Evolutionary conservation across 768 basidiomycete species (phyloP), one percentile per base, ranked within the genome.

Genomic region (Pleurotus eryngii): DNA sequence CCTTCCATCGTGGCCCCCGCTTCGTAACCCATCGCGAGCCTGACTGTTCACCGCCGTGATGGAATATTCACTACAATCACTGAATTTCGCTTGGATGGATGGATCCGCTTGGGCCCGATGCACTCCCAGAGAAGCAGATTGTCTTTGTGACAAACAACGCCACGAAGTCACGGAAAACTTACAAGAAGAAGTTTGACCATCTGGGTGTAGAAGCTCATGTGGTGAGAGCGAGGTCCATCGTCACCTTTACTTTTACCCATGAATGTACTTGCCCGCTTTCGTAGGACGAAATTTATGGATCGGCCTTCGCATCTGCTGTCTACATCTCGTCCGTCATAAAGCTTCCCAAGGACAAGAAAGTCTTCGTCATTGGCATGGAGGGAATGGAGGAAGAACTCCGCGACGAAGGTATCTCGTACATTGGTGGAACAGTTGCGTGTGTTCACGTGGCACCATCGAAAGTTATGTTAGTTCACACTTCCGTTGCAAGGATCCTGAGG

Each of bases 71-170:
- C 30, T 35, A 35, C 30, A 35, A 35, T 35, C 30, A 35, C 30
- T 35, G 30, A 35, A 35, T 35, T 35, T 35, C 8, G 30, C 30
- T 9, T 9, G 30, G 9, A 11, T 35, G 30, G 9, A 11, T 35
- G 30, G 30, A 35, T 35, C 30, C 30, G 11, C 30, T 9, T 35
- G 27, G 27, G 12, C 49, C 15, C n/a, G 38, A 47, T 60, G 58
- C 42, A 22, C 22, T 9, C 30, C 37, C 70, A 93, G 93, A 80
- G 67, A 98, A 92, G 79, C 80, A 83, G 59, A 75, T 97, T 30
- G 73, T 98, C 8, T 98, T 98, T 67, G 95, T 97, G 50, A 98
- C 95, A 15, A 99, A 99, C 75, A 99, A 98, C 69, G 95, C 96
- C 46, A 92, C 88, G 56, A 96, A 98, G 74, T 96, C 94, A 4